Evolutionary conservation across 352 stramenopile species (phyloP), one percentile per base, ranked within the genome.

Genomic region (Blastocystis sp.): DNA sequence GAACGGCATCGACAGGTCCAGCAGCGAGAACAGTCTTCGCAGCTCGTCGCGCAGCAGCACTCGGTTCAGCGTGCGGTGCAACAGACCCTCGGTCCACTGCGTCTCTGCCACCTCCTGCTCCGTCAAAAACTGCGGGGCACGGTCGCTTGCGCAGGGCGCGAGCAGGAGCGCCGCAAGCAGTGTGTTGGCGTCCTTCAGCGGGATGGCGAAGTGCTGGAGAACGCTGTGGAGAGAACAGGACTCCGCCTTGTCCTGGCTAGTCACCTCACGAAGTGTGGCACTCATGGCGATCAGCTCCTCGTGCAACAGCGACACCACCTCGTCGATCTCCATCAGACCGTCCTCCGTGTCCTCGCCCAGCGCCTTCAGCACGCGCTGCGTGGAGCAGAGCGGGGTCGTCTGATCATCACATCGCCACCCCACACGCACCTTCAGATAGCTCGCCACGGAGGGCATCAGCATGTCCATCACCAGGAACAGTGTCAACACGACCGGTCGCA

Each of bases 21-120:
- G 59, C 11, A 84, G 0, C 3, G 21, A 62, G 60, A 84, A 84
- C 14, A 84, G 7, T n/a, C 74, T 17, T 28, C 74, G 74, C 17
- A 84, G 45, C 28, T 84, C 74, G 66, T 84, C 74, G 3, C 74
- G 74, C n/a, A 84, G 34, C 1, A 84, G 56, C n/a, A 84, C 21
- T 28, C 52, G 40, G 21, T 62, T 41, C 11, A 84, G 74, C 9
- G 21, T 28, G 45, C 45, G 38, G 21, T 70, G 74, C 1, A 48
- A 19, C 19, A 84, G 56, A 41, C 74, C 74, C 10, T 69, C 14
- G 0, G 10, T 56, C 56, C 53, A 69, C 28, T 69, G 34, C 40
- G 38, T 69, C 53, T 84, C 43, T 1, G 7, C 3, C 28, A 45
- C 74, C 0, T 40, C n/a, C 4, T 67, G 17, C 41, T 66, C 61